Base-by-base conservation (phyloP, 805 yeast species). In the Hanseniaspora hatyaiensis region DNA sequence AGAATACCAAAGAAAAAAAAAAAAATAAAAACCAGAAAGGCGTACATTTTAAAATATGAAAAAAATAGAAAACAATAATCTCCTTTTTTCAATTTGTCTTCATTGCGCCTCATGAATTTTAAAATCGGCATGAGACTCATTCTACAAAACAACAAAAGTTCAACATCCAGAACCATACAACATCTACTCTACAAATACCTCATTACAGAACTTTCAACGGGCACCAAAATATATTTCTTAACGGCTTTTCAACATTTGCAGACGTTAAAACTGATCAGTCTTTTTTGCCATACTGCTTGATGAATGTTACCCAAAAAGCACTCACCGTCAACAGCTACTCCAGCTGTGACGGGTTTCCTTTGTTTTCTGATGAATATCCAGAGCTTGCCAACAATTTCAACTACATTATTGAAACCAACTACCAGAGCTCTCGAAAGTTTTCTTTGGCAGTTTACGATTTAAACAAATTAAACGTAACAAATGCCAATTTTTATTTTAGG, bases 381-480 rank as follows among this genome's bases (percentile, higher is more conserved):
- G 19, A 43, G 9, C 12, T 43, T 4, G 6, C 4, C 12, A 20
- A 34, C 22, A 16, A 19, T 13, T n/a, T 28, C 8, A 43, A 43
- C 23, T 43, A 16, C 37, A 16, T 43, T n/a, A 11, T 36, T n/a
- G 39, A 36, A 5, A 36, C 39, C n/a, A 36, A 36, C 18, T 36
- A n/a, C 29, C 8, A 36, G 15, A 12, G 6, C 26, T 23, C 13
- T 19, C 22, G 20, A 18, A 8, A 22, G 8, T 36, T 36, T 22
- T 36, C 39, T 8, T 13, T 36, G 39, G 39, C 39, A 8, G 29
- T 36, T 3, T 43, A 43, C 22, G 19, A 19, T 22, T 20, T 43
- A 3, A 34, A 19, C 15, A 15, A 20, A 2, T 9, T 18, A 8
- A 28, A 20, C 19, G 6, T 30, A 11, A 15, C 34, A 13, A 23